Conservation (phyloP, 163 green algal genomes). For the Chlamydomonas reinhardtii region DNA sequence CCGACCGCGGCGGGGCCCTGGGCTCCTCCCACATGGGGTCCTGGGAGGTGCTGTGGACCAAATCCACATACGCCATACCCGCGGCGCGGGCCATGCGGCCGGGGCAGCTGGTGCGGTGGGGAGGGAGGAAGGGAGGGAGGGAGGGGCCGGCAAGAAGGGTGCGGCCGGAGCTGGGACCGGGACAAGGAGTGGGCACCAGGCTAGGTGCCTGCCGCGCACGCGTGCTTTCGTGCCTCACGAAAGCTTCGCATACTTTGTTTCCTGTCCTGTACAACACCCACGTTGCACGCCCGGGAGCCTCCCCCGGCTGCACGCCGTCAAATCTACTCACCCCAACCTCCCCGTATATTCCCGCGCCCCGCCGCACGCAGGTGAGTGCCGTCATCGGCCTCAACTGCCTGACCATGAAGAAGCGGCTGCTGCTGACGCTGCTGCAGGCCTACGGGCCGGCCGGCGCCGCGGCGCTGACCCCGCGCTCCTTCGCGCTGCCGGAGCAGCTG, state of each 20-base stretch:
- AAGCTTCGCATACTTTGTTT: too few species aligned
- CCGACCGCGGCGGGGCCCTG: constrained; percentile 22
- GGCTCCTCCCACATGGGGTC: constrained; percentile 44
- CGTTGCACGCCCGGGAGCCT: too few species aligned
- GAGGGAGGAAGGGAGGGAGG: too few species aligned
- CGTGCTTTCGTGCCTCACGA: too few species aligned
- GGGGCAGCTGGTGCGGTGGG: constrained; percentile 50
- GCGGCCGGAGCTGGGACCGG: too few species aligned
- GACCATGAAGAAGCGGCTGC: constrained; percentile 75
- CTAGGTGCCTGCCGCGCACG: too few species aligned
- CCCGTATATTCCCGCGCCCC: too few species aligned
- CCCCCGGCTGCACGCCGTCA: too few species aligned
- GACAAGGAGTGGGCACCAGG: too few species aligned
- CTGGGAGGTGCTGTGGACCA: constrained; percentile 76
- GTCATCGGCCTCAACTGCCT: constrained; percentile 71
- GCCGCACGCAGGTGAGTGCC: constrained; percentile 47
- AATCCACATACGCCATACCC: constrained; percentile 69
- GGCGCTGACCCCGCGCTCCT: constrained; percentile 57
- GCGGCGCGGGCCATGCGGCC: constrained; percentile 59
- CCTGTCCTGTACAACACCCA: too few species aligned
- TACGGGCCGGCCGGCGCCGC: constrained; percentile 6
- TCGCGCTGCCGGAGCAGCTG: constrained; percentile 69
- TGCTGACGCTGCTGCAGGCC: constrained; percentile 59
- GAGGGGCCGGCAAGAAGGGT: too few species aligned
- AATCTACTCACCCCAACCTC: too few species aligned